Percentiles rank a stretch among this genome's conserved stretches.
Conservation (phyloP, 495 filamentous ascomycete genomes). For the Tricharina praecox region DNA sequence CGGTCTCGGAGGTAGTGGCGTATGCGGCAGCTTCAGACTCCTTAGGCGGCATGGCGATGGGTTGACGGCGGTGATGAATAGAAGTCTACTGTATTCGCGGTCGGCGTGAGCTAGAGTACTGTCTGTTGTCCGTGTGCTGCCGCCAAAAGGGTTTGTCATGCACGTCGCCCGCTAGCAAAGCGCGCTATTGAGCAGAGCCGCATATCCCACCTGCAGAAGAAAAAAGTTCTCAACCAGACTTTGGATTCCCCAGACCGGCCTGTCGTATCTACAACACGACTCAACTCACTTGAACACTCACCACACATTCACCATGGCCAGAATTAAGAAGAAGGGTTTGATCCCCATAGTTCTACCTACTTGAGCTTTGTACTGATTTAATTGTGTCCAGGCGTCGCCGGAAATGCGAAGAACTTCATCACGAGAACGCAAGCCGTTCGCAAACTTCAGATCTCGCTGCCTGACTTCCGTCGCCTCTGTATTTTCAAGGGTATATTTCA, state of each 20-base stretch:
- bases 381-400: slow-evolving; percentile 48
- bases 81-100: too few species aligned
- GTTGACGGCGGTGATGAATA: not conserved
- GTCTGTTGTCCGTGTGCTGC: too few species aligned
- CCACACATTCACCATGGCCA: slow-evolving; percentile 41
- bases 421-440: slow-evolving; percentile 90
- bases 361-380: slow-evolving; percentile 1
- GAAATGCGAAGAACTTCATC: slow-evolving; percentile 95
- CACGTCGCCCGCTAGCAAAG: too few species aligned
- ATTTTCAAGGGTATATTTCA: slow-evolving; percentile 69
- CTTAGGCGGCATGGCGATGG: slow-evolving; percentile 18
- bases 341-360: not conserved
- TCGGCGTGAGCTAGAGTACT: too few species aligned
- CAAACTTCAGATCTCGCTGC: slow-evolving; percentile 91
- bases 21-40: slow-evolving; percentile 23
- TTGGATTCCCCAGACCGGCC: not conserved
- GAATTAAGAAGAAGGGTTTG: slow-evolving; percentile 84
- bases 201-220: not conserved
- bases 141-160: too few species aligned
- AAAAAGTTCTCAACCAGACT: not conserved
- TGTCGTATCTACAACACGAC: not conserved
- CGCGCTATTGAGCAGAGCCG: not conserved
- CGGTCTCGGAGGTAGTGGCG: slow-evolving; percentile 40
- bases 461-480: slow-evolving; percentile 91
- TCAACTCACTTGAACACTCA: not conserved